phyloP scores from a whole-genome alignment of 768 basidiomycete genomes.

The Tylopilus sp. region DNA sequence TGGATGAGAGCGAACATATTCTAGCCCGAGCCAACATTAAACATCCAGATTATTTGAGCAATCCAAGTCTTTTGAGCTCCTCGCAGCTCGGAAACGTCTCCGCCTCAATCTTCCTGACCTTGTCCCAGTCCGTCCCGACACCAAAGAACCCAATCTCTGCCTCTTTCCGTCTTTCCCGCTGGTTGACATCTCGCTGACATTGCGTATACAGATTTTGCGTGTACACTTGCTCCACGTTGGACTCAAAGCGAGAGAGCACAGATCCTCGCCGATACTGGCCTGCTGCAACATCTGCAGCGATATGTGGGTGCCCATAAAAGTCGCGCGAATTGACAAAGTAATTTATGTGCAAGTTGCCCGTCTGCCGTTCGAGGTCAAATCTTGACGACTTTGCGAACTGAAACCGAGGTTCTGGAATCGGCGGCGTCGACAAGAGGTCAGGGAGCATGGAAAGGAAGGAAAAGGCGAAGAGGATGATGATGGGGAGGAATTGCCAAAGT shows the following conservation, averaged over 20 bases:
- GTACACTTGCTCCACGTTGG: conserved; percentile 69
- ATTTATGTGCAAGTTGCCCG: conserved; percentile 62
- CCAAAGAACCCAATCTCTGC: conserved; percentile 86
- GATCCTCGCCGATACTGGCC: conserved; percentile 28
- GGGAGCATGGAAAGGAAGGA: conserved; percentile 82
- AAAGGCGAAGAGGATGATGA: conserved; percentile 80
- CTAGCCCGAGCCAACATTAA: conserved; percentile 13
- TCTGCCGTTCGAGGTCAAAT: conserved; percentile 69
- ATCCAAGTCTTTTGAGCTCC: conserved; percentile 61
- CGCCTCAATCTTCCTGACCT: conserved; percentile 67
- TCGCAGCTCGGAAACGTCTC: conserved; percentile 79
- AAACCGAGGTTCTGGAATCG: conserved; percentile 77
- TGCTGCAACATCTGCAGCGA: conserved; percentile 67
- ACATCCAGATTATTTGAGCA: conserved; percentile 40
- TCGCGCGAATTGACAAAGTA: conserved; percentile 85
- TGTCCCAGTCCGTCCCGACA: conserved; percentile 89
- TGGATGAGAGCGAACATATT: conserved; percentile 7
- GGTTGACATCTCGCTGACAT: conserved; percentile 69
- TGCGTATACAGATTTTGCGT: conserved; percentile 64
- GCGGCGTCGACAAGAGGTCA: conserved; percentile 61
- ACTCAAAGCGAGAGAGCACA: conserved; percentile 63
- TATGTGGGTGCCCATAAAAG: conserved; percentile 70
- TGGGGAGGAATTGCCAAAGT: conserved; percentile 76
- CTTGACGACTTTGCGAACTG: conserved; percentile 60
- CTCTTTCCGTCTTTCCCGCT: conserved; percentile 68